Evolutionary conservation across 192 early-diverging fungal genomes (phyloP).

Genomic region (Coemansia furcata): DNA sequence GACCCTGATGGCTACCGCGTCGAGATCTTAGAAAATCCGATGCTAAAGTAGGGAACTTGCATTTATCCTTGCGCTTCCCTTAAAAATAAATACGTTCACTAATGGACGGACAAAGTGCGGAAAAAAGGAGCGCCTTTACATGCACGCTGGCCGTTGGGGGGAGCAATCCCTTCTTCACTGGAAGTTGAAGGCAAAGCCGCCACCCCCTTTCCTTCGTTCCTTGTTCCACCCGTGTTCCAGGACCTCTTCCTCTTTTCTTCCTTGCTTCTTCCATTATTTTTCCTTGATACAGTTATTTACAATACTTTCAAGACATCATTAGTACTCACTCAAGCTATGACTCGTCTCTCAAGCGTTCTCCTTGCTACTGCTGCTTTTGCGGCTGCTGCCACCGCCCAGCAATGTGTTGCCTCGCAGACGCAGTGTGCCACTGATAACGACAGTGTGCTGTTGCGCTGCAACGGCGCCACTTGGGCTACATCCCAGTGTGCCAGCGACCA

Average conservation of each 20-base stretch:
- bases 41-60: conserved; percentile 11
- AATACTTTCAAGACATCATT: neutral
- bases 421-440: conserved; percentile 24
- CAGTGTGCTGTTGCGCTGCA: conserved; percentile 25
- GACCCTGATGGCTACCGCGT: conserved; percentile 88
- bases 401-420: conserved; percentile 11
- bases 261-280: conserved; percentile 3
- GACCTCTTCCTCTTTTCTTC: neutral
- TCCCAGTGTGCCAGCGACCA: conserved; percentile 11
- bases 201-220: conserved; percentile 3
- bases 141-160: neutral
- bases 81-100: neutral
- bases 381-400: conserved; percentile 14
- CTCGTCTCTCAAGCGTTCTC: conserved; percentile 12
- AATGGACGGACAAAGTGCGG: conserved; percentile 1
- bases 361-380: conserved; percentile 15
- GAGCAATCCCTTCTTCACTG: neutral
- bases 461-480: conserved; percentile 22
- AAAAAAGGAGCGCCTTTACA: neutral
- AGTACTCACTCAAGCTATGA: conserved; percentile 16
- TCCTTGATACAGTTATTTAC: neutral
- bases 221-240: conserved; percentile 12
- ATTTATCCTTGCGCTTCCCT: neutral
- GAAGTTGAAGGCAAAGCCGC: neutral
- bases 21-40: conserved; percentile 57